Evolutionary conservation across 1,139 yeast species (phyloP).

Genomic region (Candida buenavistaensis): DNA sequence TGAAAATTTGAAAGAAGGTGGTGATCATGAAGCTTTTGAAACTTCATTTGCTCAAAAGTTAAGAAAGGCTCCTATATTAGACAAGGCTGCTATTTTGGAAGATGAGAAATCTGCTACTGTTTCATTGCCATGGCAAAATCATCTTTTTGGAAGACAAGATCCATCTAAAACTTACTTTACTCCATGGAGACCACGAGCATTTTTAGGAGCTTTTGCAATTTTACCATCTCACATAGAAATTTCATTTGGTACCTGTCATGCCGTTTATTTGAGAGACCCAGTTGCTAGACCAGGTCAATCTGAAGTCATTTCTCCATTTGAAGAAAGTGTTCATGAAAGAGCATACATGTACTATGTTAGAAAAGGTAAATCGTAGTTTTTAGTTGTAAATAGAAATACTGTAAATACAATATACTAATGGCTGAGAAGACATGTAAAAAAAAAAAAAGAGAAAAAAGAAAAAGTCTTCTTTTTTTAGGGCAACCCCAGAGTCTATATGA

Average conservation of each 20-base stretch:
- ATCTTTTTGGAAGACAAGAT: constrained; percentile 76
- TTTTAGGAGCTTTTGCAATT: constrained; percentile 88
- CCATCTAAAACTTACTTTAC: constrained; percentile 84
- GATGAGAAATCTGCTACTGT: constrained; percentile 54
- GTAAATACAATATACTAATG: background rate
- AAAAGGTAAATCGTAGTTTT: constrained; percentile 54
- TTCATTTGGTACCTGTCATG: constrained; percentile 89
- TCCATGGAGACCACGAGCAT: constrained; percentile 96
- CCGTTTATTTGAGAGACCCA: constrained; percentile 92
- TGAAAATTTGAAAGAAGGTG: constrained; percentile 23
- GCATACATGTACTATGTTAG: constrained; percentile 94
- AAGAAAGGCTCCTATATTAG: constrained; percentile 44
- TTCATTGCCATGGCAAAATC: constrained; percentile 71
- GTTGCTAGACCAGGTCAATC: constrained; percentile 97
- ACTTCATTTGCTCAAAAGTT: constrained; percentile 59
- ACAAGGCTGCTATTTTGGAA: constrained; percentile 55
- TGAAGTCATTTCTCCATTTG: constrained; percentile 91
- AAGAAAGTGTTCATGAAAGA: constrained; percentile 81
- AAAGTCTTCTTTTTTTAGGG: too few species aligned
- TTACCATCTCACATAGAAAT: constrained; percentile 91
- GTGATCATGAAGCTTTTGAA: constrained; percentile 3
- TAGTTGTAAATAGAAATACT: constrained; percentile 9
- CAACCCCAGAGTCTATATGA: too few species aligned
- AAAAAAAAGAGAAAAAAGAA: background rate
- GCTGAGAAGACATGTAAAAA: background rate